Percentiles rank a stretch among this genome's conserved stretches.
These are phyloP conservation scores for Phoma herbarum DNA, from an alignment of 2,329 filamentous ascomycete genomes.

Conservation along the genomic window DNA sequence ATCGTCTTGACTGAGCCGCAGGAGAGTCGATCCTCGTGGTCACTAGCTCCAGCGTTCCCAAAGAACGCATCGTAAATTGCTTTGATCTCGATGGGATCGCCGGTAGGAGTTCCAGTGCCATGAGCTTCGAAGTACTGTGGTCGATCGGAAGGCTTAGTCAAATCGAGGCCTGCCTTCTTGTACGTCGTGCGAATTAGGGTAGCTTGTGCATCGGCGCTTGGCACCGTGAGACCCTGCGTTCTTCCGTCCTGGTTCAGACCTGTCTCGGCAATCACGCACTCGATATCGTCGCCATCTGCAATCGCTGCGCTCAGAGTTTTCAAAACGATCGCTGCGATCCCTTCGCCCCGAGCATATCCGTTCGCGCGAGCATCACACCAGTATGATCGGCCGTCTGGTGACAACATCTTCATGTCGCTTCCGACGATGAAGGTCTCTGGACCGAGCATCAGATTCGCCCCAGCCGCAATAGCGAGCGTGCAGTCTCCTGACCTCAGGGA, in stretches of 20 bases:
- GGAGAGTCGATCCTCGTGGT: slow-evolving; percentile 8
- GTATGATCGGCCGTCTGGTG: slow-evolving; percentile 31
- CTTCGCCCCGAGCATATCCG: slow-evolving; percentile 64
- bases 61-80: slow-evolving; percentile 34
- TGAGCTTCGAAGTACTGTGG: slow-evolving; percentile 52
- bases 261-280: slow-evolving; percentile 50
- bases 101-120: slow-evolving; percentile 50
- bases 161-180: slow-evolving; percentile 47
- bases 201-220: slow-evolving; percentile 56
- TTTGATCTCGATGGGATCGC: slow-evolving; percentile 41
- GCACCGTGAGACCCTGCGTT: slow-evolving; percentile 53
- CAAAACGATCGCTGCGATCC: slow-evolving; percentile 60
- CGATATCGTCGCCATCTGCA: slow-evolving; percentile 56
- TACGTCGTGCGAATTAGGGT: slow-evolving; percentile 47
- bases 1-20: slow-evolving; percentile 44
- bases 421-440: slow-evolving; percentile 34
- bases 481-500: slow-evolving; percentile 24
- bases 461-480: slow-evolving; percentile 29
- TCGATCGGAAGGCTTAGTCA: slow-evolving; percentile 19
- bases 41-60: not conserved
- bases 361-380: slow-evolving; percentile 55
- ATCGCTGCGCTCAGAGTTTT: slow-evolving; percentile 62
- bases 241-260: slow-evolving; percentile 52
- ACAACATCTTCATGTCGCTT: slow-evolving; percentile 45
- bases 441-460: slow-evolving; percentile 20